These are phyloP conservation scores for Fusarium buxicola DNA, from an alignment of 2,329 filamentous ascomycete species.

Conservation along the genomic window DNA sequence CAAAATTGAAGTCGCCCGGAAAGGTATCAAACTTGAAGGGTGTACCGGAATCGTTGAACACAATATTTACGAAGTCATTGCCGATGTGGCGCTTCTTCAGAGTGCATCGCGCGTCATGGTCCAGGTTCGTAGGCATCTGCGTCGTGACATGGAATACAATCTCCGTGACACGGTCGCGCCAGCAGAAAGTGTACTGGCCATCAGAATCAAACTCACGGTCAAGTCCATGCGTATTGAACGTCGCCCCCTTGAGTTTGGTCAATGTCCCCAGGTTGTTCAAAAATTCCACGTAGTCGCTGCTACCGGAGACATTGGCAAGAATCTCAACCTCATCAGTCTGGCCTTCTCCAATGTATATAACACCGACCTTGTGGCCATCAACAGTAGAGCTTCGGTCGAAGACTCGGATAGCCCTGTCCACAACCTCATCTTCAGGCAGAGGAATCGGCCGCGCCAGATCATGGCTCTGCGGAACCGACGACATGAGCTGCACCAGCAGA, in stretches of 20 bases:
- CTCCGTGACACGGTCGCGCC: slow-evolving; percentile 94
- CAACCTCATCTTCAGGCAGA: slow-evolving; percentile 76
- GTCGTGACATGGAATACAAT: slow-evolving; percentile 96
- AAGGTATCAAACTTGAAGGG: slow-evolving; percentile 93
- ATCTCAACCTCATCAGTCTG: slow-evolving; percentile 88
- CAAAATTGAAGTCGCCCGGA: slow-evolving; percentile 94
- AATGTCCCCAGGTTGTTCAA: slow-evolving; percentile 84
- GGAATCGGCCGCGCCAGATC: slow-evolving; percentile 77
- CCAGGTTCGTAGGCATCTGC: slow-evolving; percentile 92
- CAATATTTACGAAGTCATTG: slow-evolving; percentile 97
- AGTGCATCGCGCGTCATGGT: slow-evolving; percentile 79
- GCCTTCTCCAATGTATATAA: slow-evolving; percentile 90
- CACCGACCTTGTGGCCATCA: slow-evolving; percentile 94
- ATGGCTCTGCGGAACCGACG: slow-evolving; percentile 68
- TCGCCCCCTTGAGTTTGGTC: slow-evolving; percentile 82
- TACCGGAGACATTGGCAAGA: slow-evolving; percentile 86
- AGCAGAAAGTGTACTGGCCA: slow-evolving; percentile 90
- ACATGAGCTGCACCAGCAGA: slow-evolving; percentile 75
- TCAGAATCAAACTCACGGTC: slow-evolving; percentile 82
- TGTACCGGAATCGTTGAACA: slow-evolving; percentile 96
- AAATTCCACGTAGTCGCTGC: slow-evolving; percentile 88
- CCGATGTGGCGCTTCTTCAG: slow-evolving; percentile 96
- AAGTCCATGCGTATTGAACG: slow-evolving; percentile 92
- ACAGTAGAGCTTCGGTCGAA: slow-evolving; percentile 92
- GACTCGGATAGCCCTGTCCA: slow-evolving; percentile 77